Evolutionary conservation across 352 stramenopile genomes (phyloP), one percentile per base, ranked within the genome.

Genomic region (Albugo laibachii): DNA sequence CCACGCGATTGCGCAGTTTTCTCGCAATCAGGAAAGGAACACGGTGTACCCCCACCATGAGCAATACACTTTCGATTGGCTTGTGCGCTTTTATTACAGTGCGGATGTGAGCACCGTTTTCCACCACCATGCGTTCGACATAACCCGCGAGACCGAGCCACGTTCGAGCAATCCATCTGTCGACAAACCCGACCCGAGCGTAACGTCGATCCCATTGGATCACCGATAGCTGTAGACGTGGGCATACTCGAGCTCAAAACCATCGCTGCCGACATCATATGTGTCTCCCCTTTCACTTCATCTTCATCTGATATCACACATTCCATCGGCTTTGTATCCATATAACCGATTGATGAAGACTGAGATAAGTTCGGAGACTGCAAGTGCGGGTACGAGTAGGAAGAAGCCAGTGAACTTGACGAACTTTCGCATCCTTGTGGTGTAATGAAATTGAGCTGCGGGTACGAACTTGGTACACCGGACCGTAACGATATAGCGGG

Each of bases 1-100:
- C 78, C 78, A 13, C 78, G 64, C 20, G 75, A 88, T 60, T 91
- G 78, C 36, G 78, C 77, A 19, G 78, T 88, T 65, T 91, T 91
- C 47, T 91, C 73, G 38, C 78, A 91, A 47, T 88, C 70, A 11
- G 68, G 73, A 24, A 84, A 91, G 35, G 78, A 88, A 48, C 78
- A 91, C 19, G 75, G 78, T 5, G 75, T 91, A 42, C 78, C 78
- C 15, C 78, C 78, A 24, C 78, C 78, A 58, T 91, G 78, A 10
- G 75, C 75, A 31, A 91, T 91, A 51, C 78, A 91, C 55, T 91
- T 91, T 52, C 76, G 75, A 54, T 88, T 88, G 42, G 75, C 76
- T 61, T 91, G 75, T n/a, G 78, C 78, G 36, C 67, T 84, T 56
- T 91, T 91, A 58, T 82, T 85, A 55, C 78, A 91, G 42, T 71